These are phyloP conservation scores for Ottelia alismoides DNA, from an alignment of 106 monocot genomes.

Conservation along the genomic window DNA sequence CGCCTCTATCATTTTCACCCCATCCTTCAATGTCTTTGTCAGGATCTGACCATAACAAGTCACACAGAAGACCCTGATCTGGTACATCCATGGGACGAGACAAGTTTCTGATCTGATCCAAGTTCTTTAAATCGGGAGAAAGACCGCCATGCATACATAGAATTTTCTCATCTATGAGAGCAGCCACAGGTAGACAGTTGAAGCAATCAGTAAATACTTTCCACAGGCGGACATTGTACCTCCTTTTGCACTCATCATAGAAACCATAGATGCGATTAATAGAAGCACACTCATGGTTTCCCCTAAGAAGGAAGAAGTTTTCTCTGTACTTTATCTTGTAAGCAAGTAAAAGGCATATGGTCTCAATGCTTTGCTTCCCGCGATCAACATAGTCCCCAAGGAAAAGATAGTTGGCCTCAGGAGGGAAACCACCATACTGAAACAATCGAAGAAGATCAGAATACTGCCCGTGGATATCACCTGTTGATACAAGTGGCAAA, in stretches of 20 bases:
- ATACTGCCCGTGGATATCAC: conserved; percentile 8
- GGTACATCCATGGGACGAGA: too few species aligned
- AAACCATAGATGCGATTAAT: too few species aligned
- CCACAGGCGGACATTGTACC: conserved; percentile 5
- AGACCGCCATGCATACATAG: too few species aligned
- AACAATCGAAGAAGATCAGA: conserved; percentile 2
- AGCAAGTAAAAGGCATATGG: conserved; percentile 5
- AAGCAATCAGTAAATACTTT: too few species aligned
- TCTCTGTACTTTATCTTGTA: too few species aligned
- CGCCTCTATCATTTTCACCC: conserved; percentile 11
- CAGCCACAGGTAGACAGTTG: too few species aligned
- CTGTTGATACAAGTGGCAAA: not conserved
- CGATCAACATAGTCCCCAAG: too few species aligned
- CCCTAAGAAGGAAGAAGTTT: conserved; percentile 7
- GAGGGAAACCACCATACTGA: conserved; percentile 2
- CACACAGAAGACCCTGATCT: conserved; percentile 7
- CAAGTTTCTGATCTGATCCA: conserved; percentile 7
- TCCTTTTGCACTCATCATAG: too few species aligned
- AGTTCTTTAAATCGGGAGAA: conserved; percentile 4
- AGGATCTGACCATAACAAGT: conserved; percentile 12
- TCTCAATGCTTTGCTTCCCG: conserved; percentile 11
- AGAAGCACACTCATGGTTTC: too few species aligned
- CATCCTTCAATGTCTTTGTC: conserved; percentile 7
- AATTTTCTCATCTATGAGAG: too few species aligned
- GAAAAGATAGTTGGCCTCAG: conserved; percentile 2